A percentile compares a stretch with the other conserved stretches of the same genome.
These are phyloP conservation scores for Ogataea henricii DNA, from an alignment of 805 yeast genomes.

Conservation along the genomic window DNA sequence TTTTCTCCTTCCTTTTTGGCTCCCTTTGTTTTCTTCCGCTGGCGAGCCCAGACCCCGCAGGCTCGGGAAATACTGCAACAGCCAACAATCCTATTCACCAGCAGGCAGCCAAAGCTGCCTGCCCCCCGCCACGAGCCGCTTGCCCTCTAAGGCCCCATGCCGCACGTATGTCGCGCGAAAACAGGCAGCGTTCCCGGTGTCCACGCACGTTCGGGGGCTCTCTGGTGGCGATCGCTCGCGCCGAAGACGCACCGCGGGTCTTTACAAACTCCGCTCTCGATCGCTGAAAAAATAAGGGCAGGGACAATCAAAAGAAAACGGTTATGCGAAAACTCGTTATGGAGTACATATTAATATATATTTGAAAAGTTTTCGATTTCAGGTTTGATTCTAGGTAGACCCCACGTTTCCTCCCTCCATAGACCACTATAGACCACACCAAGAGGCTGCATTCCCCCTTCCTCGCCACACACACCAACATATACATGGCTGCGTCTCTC, in stretches of 20 bases:
- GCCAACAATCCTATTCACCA: background rate
- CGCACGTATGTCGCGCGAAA: background rate
- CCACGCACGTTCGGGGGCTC: too few relatives aligned
- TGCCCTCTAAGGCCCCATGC: background rate
- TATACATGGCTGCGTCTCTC: constrained; percentile 6
- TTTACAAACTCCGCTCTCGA: background rate
- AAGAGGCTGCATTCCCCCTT: background rate
- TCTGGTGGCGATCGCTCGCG: background rate
- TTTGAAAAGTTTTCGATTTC: background rate
- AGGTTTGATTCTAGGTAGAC: too few relatives aligned
- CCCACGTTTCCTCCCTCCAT: too few relatives aligned
- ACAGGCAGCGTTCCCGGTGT: background rate
- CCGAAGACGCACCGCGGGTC: background rate
- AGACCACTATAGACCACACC: background rate
- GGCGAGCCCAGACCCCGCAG: constrained; percentile 1
- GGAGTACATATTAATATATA: constrained; percentile 2
- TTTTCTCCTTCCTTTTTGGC: background rate
- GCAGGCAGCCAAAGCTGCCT: background rate
- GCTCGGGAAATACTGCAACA: background rate
- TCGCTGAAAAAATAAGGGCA: background rate
- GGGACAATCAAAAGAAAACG: background rate
- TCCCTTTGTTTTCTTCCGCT: background rate
- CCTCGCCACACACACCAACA: too few relatives aligned
- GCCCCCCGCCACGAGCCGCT: background rate
- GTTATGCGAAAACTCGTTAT: background rate